These are phyloP conservation scores for Persicaria tinctoria DNA, from an alignment of 148 eudicot species.

Conservation along the genomic window DNA sequence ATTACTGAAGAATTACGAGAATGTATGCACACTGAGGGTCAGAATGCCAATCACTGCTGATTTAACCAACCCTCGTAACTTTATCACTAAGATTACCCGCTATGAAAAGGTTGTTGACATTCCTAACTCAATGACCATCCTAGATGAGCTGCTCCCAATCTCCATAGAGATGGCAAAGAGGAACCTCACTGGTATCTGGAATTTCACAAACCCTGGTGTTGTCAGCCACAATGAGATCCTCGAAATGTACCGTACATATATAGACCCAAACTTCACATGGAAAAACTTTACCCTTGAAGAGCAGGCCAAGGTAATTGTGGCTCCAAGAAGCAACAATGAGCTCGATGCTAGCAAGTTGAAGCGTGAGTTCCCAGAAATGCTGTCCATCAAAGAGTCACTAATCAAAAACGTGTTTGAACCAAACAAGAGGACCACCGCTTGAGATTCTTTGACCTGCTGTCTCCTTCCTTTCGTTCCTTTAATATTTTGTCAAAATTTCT, in stretches of 20 bases:
- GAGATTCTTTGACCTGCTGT: not conserved
- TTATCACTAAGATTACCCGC: slow-evolving; percentile 45
- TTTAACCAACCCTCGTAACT: slow-evolving; percentile 45
- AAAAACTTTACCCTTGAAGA: slow-evolving; percentile 40
- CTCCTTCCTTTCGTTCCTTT: not conserved
- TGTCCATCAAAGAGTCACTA: slow-evolving; percentile 41
- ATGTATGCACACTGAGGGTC: slow-evolving; percentile 49
- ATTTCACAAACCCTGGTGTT: slow-evolving; percentile 54
- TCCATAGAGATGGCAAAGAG: slow-evolving; percentile 54
- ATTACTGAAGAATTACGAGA: slow-evolving; percentile 38
- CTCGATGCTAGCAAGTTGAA: slow-evolving; percentile 41
- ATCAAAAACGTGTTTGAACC: slow-evolving; percentile 37
- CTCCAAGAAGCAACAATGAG: slow-evolving; percentile 55
- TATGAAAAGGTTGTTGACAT: slow-evolving; percentile 47
- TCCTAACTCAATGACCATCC: slow-evolving; percentile 50
- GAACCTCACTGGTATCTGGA: slow-evolving; percentile 49
- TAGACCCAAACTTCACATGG: slow-evolving; percentile 41
- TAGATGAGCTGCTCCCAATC: slow-evolving; percentile 50
- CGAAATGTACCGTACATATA: slow-evolving; percentile 43
- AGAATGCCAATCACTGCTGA: slow-evolving; percentile 55
- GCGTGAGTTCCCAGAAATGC: slow-evolving; percentile 35
- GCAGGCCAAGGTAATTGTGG: slow-evolving; percentile 45
- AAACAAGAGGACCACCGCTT: slow-evolving; percentile 26
- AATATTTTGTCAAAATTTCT: not conserved
- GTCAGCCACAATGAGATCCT: slow-evolving; percentile 56